A percentile compares a stretch with the other conserved stretches of the same genome.
Evolutionary conservation across 495 filamentous ascomycete genomes (phyloP).

Genomic region (Neurospora pannonica): DNA sequence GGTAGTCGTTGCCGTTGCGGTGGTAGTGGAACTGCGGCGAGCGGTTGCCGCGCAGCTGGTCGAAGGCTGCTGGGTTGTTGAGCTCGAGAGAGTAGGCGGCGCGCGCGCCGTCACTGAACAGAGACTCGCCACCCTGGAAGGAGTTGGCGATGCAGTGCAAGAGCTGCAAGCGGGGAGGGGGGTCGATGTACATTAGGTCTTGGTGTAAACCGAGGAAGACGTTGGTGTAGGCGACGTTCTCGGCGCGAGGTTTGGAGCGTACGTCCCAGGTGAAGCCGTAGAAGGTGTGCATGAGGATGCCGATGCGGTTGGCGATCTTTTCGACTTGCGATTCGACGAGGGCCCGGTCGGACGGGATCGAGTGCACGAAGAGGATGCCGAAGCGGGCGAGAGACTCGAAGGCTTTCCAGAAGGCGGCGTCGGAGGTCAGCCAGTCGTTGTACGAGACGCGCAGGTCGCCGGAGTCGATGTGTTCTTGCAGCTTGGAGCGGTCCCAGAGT

Average conservation of each 20-base stretch:
- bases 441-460: slow-evolving; percentile 43
- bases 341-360: slow-evolving; percentile 46
- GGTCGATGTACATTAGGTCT: slow-evolving; percentile 81
- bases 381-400: slow-evolving; percentile 44
- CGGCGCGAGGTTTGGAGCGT: slow-evolving; percentile 59
- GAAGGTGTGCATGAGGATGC: slow-evolving; percentile 68
- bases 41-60: slow-evolving; percentile 27
- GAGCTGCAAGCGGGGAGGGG: slow-evolving; percentile 71
- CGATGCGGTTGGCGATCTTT: slow-evolving; percentile 60
- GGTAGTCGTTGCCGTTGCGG: slow-evolving; percentile 54
- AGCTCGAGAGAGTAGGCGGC: slow-evolving; percentile 43
- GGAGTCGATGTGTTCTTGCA: slow-evolving; percentile 28
- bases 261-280: slow-evolving; percentile 91
- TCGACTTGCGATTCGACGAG: slow-evolving; percentile 48
- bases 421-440: slow-evolving; percentile 55
- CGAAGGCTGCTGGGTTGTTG: slow-evolving; percentile 14
- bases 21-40: slow-evolving; percentile 59
- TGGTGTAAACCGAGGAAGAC: slow-evolving; percentile 76
- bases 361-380: slow-evolving; percentile 65
- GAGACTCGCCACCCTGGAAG: slow-evolving; percentile 65
- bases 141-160: slow-evolving; percentile 77
- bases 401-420: slow-evolving; percentile 38
- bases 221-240: slow-evolving; percentile 86
- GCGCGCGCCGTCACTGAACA: slow-evolving; percentile 65
- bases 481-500: slow-evolving; percentile 13